Evolutionary conservation across 495 filamentous ascomycete genomes (phyloP), one percentile per base, ranked within the genome.

Genomic region (Stereocaulon alpinum): DNA sequence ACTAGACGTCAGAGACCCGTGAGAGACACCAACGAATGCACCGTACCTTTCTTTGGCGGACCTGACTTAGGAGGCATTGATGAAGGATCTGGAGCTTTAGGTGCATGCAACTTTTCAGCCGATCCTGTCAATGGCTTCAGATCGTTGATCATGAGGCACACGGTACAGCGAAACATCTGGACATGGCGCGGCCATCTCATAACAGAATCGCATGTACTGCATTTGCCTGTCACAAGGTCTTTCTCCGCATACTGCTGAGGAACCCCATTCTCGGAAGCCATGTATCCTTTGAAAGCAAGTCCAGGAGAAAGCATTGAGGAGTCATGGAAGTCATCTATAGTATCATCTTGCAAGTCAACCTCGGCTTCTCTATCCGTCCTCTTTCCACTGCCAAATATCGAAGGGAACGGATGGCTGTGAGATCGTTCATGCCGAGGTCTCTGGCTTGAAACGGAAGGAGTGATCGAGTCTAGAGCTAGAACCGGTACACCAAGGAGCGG

Each of bases 121-220:
- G 40, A n/a, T 4, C 62, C 14, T 41, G 45, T 20, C n/a, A 59
- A 27, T 22, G 82, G 82, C 60, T 81, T 79, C 50, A 95, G 67
- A 67, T 95, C 91, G 64, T 93, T 95, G 65, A 96, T 82, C 50
- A 87, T 95, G 64, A 89, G 73, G 70, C 91, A 96, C 50, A 86
- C 82, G 37, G 87, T 86, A 71, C 91, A 96, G 64, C 89, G 79
- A 72, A 91, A 96, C 44, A 85, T 77, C 29, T 80, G 78, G 63
- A 92, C 68, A 58, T 85, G 77, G 60, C 78, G 80, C n/a, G 91
- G 90, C 88, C 90, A 95, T 51, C 84, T 83, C 50, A 95, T 82
- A 43, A 82, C 81, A 51, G 85, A 87, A 68, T 85, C 86, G 68
- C 91, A 95, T 12, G 88, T 89, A 75, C 85, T 84, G 66, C 89